These are phyloP conservation scores for Pyrenula aspistea DNA, from an alignment of 495 filamentous ascomycete genomes.

Conservation along the genomic window DNA sequence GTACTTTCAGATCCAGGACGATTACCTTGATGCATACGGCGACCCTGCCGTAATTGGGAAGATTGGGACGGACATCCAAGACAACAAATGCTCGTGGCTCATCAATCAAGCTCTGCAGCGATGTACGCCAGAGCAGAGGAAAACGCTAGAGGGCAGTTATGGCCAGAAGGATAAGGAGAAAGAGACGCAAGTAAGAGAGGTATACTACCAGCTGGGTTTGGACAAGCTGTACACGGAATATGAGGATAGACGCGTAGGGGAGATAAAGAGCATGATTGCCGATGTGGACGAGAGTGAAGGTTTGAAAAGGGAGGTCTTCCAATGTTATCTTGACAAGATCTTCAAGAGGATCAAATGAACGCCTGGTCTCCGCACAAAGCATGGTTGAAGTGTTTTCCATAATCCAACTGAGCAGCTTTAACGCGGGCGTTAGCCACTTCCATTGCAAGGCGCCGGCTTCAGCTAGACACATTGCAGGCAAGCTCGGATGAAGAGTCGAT, in stretches of 20 bases:
- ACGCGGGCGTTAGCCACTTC: too few species aligned
- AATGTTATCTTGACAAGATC: conserved; percentile 86
- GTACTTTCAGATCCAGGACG: conserved; percentile 98
- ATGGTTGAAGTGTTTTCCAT: too few species aligned
- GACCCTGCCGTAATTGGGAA: conserved; percentile 86
- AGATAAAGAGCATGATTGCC: conserved; percentile 62
- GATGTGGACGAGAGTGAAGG: conserved; percentile 74
- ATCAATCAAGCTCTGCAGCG: conserved; percentile 82
- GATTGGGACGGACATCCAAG: conserved; percentile 95
- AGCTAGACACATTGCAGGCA: too few species aligned
- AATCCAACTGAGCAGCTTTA: too few species aligned
- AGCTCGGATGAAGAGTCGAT: too few species aligned
- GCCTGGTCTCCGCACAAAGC: too few species aligned
- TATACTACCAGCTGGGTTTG: conserved; percentile 75
- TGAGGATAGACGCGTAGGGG: conserved; percentile 70
- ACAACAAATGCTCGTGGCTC: conserved; percentile 98
- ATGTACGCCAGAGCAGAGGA: conserved; percentile 68
- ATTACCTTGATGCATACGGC: conserved; percentile 96
- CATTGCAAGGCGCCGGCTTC: too few species aligned
- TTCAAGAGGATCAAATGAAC: conserved; percentile 83
- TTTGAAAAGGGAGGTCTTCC: conserved; percentile 80
- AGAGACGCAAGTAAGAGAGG: conserved; percentile 74
- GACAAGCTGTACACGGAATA: conserved; percentile 74
- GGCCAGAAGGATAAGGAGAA: conserved; percentile 72
- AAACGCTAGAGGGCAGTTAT: conserved; percentile 50